A percentile compares a stretch with the other conserved stretches of the same genome.
These are phyloP conservation scores for Aaosphaeria pasadenensis DNA, from an alignment of 2,329 filamentous ascomycete genomes.

Conservation along the genomic window DNA sequence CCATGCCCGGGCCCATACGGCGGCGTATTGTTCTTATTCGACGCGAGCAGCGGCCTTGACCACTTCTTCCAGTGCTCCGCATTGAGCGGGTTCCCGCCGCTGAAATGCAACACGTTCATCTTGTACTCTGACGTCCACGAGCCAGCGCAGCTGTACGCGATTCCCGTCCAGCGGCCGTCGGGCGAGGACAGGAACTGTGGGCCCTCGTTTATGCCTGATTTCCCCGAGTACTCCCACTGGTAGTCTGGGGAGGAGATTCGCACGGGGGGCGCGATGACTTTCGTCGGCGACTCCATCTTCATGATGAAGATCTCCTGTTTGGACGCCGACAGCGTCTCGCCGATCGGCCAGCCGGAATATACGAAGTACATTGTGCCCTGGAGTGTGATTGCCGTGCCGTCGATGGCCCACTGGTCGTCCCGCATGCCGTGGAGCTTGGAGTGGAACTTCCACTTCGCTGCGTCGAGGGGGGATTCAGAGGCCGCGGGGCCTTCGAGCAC, in stretches of 20 bases:
- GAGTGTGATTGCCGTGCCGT: slow-evolving; percentile 45
- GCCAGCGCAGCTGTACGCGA: slow-evolving; percentile 48
- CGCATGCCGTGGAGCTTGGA: slow-evolving; percentile 42
- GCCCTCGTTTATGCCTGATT: slow-evolving; percentile 46
- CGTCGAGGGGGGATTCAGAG: slow-evolving; percentile 24
- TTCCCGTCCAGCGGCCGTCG: slow-evolving; percentile 39
- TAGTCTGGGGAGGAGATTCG: slow-evolving; percentile 41
- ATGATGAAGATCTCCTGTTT: slow-evolving; percentile 46
- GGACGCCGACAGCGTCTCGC: slow-evolving; percentile 25
- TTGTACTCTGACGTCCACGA: slow-evolving; percentile 50
- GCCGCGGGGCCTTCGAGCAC: slow-evolving; percentile 42
- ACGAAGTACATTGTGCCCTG: slow-evolving; percentile 39
- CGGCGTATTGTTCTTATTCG: slow-evolving; percentile 28
- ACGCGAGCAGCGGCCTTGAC: slow-evolving; percentile 37
- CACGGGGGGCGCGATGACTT: slow-evolving; percentile 33
- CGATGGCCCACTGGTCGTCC: slow-evolving; percentile 46
- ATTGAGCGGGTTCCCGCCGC: slow-evolving; percentile 41
- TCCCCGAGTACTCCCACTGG: slow-evolving; percentile 40
- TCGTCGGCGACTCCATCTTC: slow-evolving; percentile 34
- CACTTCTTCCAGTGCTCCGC: slow-evolving; percentile 39
- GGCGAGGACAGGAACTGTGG: slow-evolving; percentile 38
- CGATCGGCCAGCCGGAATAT: slow-evolving; percentile 47
- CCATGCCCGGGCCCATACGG: slow-evolving; percentile 48
- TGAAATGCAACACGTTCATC: slow-evolving; percentile 44
- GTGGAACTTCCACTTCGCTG: slow-evolving; percentile 40